Conservation (phyloP, 1,284 basidiomycete species). For the Singerocomus inundabilis region DNA sequence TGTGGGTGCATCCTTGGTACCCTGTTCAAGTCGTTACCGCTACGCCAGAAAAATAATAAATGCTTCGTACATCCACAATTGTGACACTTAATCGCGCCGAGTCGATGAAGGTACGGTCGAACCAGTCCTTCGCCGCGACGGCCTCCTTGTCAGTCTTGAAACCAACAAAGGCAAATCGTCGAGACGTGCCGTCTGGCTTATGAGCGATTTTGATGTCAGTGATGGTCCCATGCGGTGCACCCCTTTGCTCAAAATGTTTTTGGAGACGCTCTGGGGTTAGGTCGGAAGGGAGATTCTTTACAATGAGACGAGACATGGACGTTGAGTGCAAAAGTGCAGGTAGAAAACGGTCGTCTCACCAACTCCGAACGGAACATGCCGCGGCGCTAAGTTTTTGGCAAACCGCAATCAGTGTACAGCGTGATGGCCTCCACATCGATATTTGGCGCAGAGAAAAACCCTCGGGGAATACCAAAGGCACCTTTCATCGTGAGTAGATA, state of each 20-base stretch:
- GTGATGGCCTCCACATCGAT: conserved; percentile 41
- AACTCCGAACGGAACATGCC: conserved; percentile 32
- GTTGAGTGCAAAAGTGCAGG: background rate
- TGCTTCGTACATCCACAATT: conserved; percentile 63
- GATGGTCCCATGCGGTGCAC: conserved; percentile 65
- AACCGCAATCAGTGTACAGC: background rate
- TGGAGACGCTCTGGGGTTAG: conserved; percentile 67
- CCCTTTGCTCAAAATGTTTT: conserved; percentile 66
- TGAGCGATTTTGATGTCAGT: conserved; percentile 88
- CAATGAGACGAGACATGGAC: conserved; percentile 86
- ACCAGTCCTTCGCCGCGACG: conserved; percentile 75
- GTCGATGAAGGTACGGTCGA: conserved; percentile 80
- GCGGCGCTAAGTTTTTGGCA: background rate
- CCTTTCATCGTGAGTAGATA: conserved; percentile 82
- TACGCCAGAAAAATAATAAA: background rate
- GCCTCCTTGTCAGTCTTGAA: conserved; percentile 85
- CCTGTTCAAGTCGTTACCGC: conserved; percentile 38
- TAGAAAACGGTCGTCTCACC: background rate
- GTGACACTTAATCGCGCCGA: conserved; percentile 75
- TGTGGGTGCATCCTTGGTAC: conserved; percentile 60
- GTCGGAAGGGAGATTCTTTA: conserved; percentile 84
- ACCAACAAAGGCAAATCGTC: conserved; percentile 92
- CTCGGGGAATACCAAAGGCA: conserved; percentile 91
- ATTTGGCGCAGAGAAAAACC: conserved; percentile 67
- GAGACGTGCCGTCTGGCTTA: conserved; percentile 74